Evolutionary conservation across 2,329 filamentous ascomycete species (phyloP), one percentile per base, ranked within the genome.

Genomic region (Neofusicoccum umdonicola): DNA sequence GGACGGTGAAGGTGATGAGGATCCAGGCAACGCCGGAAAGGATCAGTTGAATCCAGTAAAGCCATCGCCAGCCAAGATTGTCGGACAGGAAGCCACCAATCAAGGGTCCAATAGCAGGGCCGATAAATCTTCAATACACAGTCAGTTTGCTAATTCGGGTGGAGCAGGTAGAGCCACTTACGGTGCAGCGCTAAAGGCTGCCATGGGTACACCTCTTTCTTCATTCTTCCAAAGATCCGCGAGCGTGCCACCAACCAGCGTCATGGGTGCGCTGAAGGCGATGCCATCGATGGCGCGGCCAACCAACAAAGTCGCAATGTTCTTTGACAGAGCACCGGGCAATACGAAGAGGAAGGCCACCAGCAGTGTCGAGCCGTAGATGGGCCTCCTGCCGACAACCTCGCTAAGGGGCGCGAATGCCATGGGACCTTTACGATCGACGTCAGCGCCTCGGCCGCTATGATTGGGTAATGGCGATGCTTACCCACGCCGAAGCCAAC

Each of bases 41-140:
- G 71, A 96, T 96, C 11, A 95, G 81, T 72, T 94, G 91, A 69
- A 96, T 86, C 89, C 90, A 94, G 80, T 95, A 95, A 0, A 95
- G 81, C 90, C 91, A 95, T 68, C 91, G 81, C 92, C 92, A 95
- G 42, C 89, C 89, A 0, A 82, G 78, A 0, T 84, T 85, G 69
- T 93, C 89, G 7, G 85, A 84, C 1, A 95, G 81, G 73, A 88
- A 96, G 11, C 91, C 92, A 68, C 92, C 93, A 6, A 89, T 84
- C 0, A 96, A 69, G 13, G 80, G 80, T 3, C 78, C 74, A n/a
- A 80, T 88, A 1, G 90, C 91, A 56, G 92, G 92, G 0, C 92
- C 92, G 50, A 94, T 84, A 73, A 95, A 95, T 56, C 61, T 63
- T 13, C 12, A 17, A n/a, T 5, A 27, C 31, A n/a, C 4, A 8